phyloP scores from a whole-genome alignment of 345 rosid species.

The Aurinia saxatilis region DNA sequence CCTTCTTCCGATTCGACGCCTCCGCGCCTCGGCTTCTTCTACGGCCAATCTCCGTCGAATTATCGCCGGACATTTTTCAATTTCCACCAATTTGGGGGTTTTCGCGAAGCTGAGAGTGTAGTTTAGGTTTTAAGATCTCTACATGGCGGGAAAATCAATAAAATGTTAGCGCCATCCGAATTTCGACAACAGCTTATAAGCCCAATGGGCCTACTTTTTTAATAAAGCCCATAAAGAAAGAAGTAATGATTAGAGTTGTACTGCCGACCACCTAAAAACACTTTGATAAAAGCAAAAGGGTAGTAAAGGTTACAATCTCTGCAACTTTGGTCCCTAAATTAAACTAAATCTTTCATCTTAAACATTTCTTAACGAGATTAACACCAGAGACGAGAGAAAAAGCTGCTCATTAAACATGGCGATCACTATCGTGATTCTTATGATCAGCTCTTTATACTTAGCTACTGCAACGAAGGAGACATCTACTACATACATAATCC shows the following conservation, averaged over 20 bases:
- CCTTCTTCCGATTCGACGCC: constrained; percentile 46
- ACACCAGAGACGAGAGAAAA: background rate
- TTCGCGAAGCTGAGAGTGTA: background rate
- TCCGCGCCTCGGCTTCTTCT: constrained; percentile 53
- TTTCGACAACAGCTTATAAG: background rate
- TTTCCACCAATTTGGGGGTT: background rate
- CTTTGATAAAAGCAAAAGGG: constrained; percentile 14
- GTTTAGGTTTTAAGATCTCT: background rate
- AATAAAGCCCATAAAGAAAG: background rate
- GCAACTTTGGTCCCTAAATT: background rate
- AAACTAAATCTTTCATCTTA: background rate
- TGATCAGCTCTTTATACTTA: background rate
- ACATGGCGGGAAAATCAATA: constrained; percentile 26
- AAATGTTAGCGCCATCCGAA: constrained; percentile 29
- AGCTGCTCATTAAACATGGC: constrained; percentile 5
- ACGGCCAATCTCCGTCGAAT: constrained; percentile 27
- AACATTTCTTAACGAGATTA: background rate
- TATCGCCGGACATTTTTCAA: constrained; percentile 38
- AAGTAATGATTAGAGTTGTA: constrained; percentile 13
- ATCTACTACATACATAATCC: constrained; percentile 22
- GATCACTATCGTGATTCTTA: background rate
- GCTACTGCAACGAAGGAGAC: background rate
- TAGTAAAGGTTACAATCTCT: constrained; percentile 14
- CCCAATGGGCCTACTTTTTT: background rate
- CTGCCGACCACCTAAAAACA: constrained; percentile 4